Conservation (phyloP, 805 yeast species). For the Spathaspora arborariae region DNA sequence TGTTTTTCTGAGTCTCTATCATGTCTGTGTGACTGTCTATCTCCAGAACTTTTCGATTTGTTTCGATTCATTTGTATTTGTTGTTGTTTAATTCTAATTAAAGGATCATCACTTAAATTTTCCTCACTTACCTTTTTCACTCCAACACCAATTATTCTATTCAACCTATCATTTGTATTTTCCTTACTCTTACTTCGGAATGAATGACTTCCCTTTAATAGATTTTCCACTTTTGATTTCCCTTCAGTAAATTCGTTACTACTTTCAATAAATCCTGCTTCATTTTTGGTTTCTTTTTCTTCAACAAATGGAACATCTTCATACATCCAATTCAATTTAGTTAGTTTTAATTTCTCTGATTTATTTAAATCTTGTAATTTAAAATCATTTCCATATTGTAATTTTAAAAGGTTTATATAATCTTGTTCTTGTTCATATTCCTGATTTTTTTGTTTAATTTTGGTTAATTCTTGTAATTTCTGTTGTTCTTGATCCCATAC, state of each 20-base stretch:
- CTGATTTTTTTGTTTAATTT: conserved; percentile 56
- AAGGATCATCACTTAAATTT: conserved; percentile 44
- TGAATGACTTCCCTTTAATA: conserved; percentile 50
- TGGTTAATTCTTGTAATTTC: conserved; percentile 63
- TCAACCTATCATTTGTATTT: conserved; percentile 16
- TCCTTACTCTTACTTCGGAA: conserved; percentile 30
- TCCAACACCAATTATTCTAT: conserved; percentile 21
- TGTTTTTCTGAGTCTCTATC: background rate
- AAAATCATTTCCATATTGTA: conserved; percentile 41
- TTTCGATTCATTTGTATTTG: conserved; percentile 6
- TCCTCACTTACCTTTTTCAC: background rate
- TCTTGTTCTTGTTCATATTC: conserved; percentile 65
- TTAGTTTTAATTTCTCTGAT: conserved; percentile 32
- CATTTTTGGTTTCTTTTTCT: conserved; percentile 22
- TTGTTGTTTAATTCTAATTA: conserved; percentile 33
- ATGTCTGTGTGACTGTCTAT: conserved; percentile 1
- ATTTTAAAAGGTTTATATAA: conserved; percentile 47
- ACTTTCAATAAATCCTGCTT: conserved; percentile 34
- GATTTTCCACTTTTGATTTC: conserved; percentile 42
- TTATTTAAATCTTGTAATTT: conserved; percentile 23
- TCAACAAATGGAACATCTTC: conserved; percentile 42
- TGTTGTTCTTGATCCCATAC: conserved; percentile 84
- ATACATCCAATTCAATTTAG: conserved; percentile 86
- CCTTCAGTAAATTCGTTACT: conserved; percentile 30
- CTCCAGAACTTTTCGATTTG: background rate